Base-by-base conservation (phyloP, 2,329 filamentous ascomycete species). In the Paradendryphiella salina region DNA sequence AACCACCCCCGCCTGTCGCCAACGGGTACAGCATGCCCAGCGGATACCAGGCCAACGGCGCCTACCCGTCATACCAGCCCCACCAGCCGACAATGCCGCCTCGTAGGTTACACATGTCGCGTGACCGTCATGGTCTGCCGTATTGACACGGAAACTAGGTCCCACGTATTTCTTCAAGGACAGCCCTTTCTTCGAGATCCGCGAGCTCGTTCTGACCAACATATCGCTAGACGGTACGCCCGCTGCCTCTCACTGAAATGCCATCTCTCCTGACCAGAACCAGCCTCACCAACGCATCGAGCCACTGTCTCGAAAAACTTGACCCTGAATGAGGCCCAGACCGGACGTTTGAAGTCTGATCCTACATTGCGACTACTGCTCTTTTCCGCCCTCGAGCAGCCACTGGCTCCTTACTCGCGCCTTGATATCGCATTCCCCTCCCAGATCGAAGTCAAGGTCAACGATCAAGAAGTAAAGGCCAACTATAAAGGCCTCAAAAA, bases 401-500 rank as follows among this genome's bases (percentile, higher is more conserved):
- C 66, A 5, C 58, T 72, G 0, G 52, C 61, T 2, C 57, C 54
- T 5, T 74, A 58, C 52, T 54, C 66, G 4, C 63, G 69, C 20
- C 74, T 77, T 29, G 90, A 97, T 55, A 85, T 99, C 46, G 78
- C 89, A 0, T 99, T 99, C 60, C 94, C 94, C 1, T 85, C 93
- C 63, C 91, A 96, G 74, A 88, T 94, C 26, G 94, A 99, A 70
- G 81, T 99, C 50, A 93, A 91, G 69, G 84, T 96, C 48, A 99
- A 99, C 63, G 82, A 85, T 8, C 88, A 88, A 28, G 90, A 96
- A 50, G 82, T 96, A 60, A 94, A 93, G 73, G 87, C 88, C n/a
- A 99, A 97, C 70, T 81, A 96, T 60, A 88, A 94, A 61, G 94
- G 94, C 4, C 75, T 99, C 55, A 99, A 99, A 75, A 96, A 96